Base-by-base conservation (phyloP, 495 filamentous ascomycete genomes). In the Amphirosellinia nigrospora region DNA sequence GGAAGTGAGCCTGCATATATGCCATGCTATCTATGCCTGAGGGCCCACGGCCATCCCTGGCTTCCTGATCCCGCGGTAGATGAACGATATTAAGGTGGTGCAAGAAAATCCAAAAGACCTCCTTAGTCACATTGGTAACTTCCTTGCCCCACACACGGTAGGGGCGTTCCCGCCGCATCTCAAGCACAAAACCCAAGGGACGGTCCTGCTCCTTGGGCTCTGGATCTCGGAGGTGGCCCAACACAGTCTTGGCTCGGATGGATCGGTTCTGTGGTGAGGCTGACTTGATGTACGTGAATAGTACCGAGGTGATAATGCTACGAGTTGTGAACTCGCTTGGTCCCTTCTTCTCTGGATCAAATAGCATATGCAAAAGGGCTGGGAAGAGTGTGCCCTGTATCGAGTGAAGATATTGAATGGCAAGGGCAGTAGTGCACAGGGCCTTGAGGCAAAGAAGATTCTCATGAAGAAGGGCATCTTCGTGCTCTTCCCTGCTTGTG, bases 91-190 rank as follows among this genome's bases (percentile, higher is more conserved):
- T 98, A 59, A 95, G 82, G 68, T 94, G 90, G 77, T 99, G 96
- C 65, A 98, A 85, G 82, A 98, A 99, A 75, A 99, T 99, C 96
- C 96, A 99, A 79, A 99, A 99, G 34, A 98, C 96, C 78, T 99
- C 96, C 79, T 98, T 98, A 41, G 93, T 97, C 53, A 98, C 94
- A 72, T 91, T 93, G 61, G 88, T 89, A 21, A 95, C 89, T 78
- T 99, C 96, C 79, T 93, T 95, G 82, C 90, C 92, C 96, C 96
- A 99, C 15, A 96, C 89, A 13, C 91, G 90, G 76, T 97, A 99
- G 0, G 96, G 96, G 0, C 96, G 88, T 36, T 93, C 88, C 41
- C 91, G 90, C 72, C 92, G 91, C 83, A 98, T 98, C 45, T 93
- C 90, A 28, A 92, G 84, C 39, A 99, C 94, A 81, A 99, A 98